A percentile compares a stretch with the other conserved stretches of the same genome.
These are phyloP conservation scores for Penicillium riverlandense DNA, from an alignment of 495 filamentous ascomycete species.

Conservation along the genomic window DNA sequence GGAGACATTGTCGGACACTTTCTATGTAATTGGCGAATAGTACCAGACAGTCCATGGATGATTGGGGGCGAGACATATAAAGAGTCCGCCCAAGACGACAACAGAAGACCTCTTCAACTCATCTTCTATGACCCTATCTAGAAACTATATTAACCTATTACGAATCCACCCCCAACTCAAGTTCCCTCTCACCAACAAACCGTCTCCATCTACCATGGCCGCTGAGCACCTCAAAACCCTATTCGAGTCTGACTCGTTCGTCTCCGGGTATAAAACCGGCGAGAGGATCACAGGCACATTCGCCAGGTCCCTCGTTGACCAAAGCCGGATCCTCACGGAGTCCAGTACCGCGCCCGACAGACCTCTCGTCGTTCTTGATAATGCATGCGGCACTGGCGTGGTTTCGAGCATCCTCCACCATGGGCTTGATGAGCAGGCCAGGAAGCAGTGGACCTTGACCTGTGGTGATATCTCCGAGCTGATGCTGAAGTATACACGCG, in stretches of 20 bases:
- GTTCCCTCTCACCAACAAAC: neutral
- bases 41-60: neutral
- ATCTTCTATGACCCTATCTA: no score
- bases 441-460: constrained; percentile 19
- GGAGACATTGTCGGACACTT: constrained; percentile 30
- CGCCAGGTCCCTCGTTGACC: constrained; percentile 19
- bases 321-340: constrained; percentile 13
- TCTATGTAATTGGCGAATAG: neutral
- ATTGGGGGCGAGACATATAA: neutral
- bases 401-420: constrained; percentile 22
- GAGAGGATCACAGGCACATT: constrained; percentile 27
- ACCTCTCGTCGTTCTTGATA: constrained; percentile 28
- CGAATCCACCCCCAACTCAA: neutral
- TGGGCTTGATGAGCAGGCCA: constrained; percentile 12
- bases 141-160: no score
- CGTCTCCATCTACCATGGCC: no score
- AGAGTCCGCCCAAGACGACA: neutral
- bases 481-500: constrained; percentile 23
- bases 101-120: no score
- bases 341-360: constrained; percentile 8
- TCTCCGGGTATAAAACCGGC: constrained; percentile 21
- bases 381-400: constrained; percentile 37
- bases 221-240: constrained; percentile 4
- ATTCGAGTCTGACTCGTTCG: constrained; percentile 24
- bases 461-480: constrained; percentile 29